Evolutionary conservation across 108 stramenopile species (phyloP).

Genomic region (Discostella pseudostelligera): DNA sequence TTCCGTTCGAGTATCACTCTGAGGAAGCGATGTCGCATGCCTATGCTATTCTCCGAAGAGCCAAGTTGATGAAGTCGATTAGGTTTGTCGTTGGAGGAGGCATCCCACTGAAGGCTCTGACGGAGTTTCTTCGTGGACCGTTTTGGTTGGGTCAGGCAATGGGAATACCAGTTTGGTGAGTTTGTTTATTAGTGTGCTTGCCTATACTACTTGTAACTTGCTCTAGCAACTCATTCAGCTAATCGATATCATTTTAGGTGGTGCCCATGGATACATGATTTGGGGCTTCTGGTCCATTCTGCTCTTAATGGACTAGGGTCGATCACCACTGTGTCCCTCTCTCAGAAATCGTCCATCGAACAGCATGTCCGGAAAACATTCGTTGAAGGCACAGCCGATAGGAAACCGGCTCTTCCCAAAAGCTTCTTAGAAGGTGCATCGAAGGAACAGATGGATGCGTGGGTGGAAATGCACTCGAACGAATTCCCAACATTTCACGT

Average conservation of each 20-base stretch:
- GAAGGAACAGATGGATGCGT: constrained; percentile 49
- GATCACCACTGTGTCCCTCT: constrained; percentile 31
- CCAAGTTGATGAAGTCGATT: constrained; percentile 58
- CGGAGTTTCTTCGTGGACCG: constrained; percentile 22
- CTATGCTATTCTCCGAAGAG: constrained; percentile 65
- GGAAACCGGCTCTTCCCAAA: constrained; percentile 25
- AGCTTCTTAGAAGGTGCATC: constrained; percentile 24
- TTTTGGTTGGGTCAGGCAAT: constrained; percentile 49
- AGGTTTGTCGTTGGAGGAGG: constrained; percentile 54
- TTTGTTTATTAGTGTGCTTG: not conserved
- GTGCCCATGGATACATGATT: constrained; percentile 84
- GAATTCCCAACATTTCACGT: constrained; percentile 59
- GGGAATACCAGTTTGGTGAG: constrained; percentile 72
- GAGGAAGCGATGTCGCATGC: constrained; percentile 67
- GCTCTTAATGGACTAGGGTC: constrained; percentile 62
- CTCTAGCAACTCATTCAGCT: no score
- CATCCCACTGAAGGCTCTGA: constrained; percentile 26
- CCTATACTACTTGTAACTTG: no score
- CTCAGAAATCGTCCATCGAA: constrained; percentile 25
- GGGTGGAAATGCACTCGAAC: constrained; percentile 58
- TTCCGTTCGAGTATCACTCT: constrained; percentile 63
- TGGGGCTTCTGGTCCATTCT: constrained; percentile 63
- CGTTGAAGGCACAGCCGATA: constrained; percentile 31
- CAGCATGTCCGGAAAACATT: constrained; percentile 57
- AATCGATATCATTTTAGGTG: constrained; percentile 31